A percentile compares a stretch with the other conserved stretches of the same genome.
Evolutionary conservation across 768 basidiomycete genomes (phyloP).

Genomic region (Phlebiopsis gigantea): DNA sequence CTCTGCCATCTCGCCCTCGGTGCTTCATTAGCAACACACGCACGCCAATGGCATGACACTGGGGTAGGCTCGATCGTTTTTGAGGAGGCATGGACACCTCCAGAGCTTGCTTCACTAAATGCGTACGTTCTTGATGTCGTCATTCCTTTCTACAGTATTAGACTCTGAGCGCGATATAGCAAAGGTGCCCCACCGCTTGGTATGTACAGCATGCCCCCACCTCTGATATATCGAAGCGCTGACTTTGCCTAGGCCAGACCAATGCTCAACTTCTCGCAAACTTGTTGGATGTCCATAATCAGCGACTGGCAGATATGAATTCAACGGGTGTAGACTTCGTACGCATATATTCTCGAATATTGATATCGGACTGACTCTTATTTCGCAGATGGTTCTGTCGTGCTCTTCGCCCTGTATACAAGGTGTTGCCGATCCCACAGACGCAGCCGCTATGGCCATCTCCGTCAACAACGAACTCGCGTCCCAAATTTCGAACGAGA

Average conservation of each 20-base stretch:
- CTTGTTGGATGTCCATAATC: not conserved
- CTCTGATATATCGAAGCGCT: not conserved
- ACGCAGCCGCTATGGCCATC: not conserved
- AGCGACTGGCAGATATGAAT: not conserved
- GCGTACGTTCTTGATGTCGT: not conserved
- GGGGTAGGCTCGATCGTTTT: not conserved
- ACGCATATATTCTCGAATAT: too few relatives aligned
- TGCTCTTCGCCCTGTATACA: constrained; percentile 1
- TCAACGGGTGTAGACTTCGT: not conserved
- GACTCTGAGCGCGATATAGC: not conserved
- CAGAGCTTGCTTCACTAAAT: not conserved
- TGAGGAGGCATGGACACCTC: not conserved
- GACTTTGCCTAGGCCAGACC: not conserved
- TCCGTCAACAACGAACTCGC: not conserved
- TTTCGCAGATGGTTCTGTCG: not conserved
- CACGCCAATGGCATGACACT: not conserved
- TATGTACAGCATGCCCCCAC: not conserved
- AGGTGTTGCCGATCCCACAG: not conserved
- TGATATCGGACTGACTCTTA: not conserved
- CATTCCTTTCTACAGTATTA: too few relatives aligned
- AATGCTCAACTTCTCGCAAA: not conserved
- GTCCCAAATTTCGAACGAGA: not conserved
- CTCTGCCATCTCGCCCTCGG: too few relatives aligned
- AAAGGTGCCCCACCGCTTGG: not conserved
- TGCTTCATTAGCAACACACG: too few relatives aligned